Evolutionary conservation across 2,329 filamentous ascomycete genomes (phyloP), one percentile per base, ranked within the genome.

Genomic region (Trichoderma sp.): DNA sequence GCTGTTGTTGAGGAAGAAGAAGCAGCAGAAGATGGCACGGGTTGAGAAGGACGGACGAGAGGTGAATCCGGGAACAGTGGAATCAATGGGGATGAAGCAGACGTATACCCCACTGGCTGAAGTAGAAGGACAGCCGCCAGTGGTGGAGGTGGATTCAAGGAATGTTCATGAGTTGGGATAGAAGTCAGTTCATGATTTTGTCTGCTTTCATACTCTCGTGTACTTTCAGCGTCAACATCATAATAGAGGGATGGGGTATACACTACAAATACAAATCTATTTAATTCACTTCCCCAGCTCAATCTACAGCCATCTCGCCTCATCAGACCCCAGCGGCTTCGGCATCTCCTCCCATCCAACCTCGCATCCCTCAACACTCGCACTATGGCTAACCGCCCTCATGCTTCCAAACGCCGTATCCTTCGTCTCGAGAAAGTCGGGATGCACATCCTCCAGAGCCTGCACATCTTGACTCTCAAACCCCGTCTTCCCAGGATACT

Each of bases 321-420:
- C 74, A 72, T 87, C 85, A 36, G 81, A 83, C 0, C 86, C 86
- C 62, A 87, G 73, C 0, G 81, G 81, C 74, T 84, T 84, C 2
- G 86, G 85, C 85, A 87, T 87, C 5, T 80, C 72, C 55, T 87
- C 82, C 84, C 85, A 89, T 0, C 85, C 84, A 28, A 85, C 76
- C 6, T 81, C 73, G 7, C 83, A 75, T 0, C 84, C 85, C 9
- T 86, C 80, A 15, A 89, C 81, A 0, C 17, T 74, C 4, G 84
- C 86, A 20, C 84, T 81, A 76, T 88, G 86, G 59, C 75, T 83
- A 23, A 89, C 78, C 11, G 84, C 84, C 67, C 73, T 82, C 79
- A 88, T 79, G 13, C 76, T 75, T 0, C 87, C 87, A 75, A 87
- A 87, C 0, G 73, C 81, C 2, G 83, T 85, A 15, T 80, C 66